Percentiles rank a stretch among this genome's conserved stretches.
phyloP scores from a whole-genome alignment of 495 filamentous ascomycete species.

The Paragyromitra xinjiangensis region DNA sequence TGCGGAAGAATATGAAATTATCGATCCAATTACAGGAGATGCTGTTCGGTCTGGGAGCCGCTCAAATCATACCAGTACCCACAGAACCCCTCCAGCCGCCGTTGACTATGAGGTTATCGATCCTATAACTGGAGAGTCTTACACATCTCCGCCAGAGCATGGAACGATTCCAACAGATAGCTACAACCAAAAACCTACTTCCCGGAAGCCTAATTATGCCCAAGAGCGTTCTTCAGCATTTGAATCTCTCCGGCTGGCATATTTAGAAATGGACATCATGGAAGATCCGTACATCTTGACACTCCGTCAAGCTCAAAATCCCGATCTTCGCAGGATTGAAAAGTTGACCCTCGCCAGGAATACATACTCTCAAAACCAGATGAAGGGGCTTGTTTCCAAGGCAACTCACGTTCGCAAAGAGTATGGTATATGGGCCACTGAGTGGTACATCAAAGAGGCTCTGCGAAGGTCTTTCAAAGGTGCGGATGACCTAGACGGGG shows the following conservation, averaged over 20 bases:
- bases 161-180: not conserved
- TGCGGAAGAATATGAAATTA: conserved; percentile 46
- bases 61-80: not conserved
- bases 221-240: conserved; percentile 30
- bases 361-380: conserved; percentile 71
- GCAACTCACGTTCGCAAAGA: conserved; percentile 66
- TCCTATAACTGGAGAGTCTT: conserved; percentile 25
- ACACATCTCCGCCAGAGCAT: conserved; percentile 5
- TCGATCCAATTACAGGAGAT: conserved; percentile 50
- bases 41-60: not conserved
- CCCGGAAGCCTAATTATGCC: conserved; percentile 1
- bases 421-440: conserved; percentile 77
- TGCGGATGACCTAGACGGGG: conserved; percentile 55
- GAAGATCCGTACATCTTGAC: conserved; percentile 76
- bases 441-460: conserved; percentile 73
- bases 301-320: conserved; percentile 58
- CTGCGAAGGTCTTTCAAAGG: conserved; percentile 63
- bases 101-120: conserved; percentile 56
- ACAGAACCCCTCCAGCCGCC: not conserved
- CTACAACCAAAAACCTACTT: not conserved
- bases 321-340: conserved; percentile 60
- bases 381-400: conserved; percentile 67
- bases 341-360: conserved; percentile 64
- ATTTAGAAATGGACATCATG: conserved; percentile 65
- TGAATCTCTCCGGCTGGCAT: conserved; percentile 57